Evolutionary conservation across 2,329 filamentous ascomycete genomes (phyloP).

Genomic region (Colletotrichum sp.): DNA sequence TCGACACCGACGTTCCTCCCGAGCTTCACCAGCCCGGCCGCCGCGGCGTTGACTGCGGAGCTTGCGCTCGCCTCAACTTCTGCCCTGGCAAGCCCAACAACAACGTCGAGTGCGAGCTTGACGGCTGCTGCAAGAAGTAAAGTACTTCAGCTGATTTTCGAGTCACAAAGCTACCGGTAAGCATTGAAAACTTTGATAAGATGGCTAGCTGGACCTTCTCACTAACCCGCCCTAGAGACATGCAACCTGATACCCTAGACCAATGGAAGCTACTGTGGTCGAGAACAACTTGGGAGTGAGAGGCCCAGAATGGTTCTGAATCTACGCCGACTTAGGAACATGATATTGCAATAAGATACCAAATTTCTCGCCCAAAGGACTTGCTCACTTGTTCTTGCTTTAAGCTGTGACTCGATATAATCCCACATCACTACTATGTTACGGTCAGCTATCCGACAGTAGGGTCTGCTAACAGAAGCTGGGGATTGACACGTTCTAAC

Average conservation of each 20-base stretch:
- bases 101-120: slow-evolving; percentile 11
- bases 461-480: too few species aligned
- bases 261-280: neutral
- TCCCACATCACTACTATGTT: neutral
- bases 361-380: neutral
- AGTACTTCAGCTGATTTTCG: neutral
- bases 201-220: neutral
- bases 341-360: neutral
- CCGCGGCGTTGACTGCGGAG: slow-evolving; percentile 4
- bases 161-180: neutral
- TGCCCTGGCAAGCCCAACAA: slow-evolving; percentile 11
- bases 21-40: slow-evolving; percentile 9
- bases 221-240: neutral
- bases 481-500: too few species aligned
- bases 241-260: neutral
- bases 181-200: too few species aligned
- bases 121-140: slow-evolving; percentile 7
- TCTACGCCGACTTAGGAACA: neutral
- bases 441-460: too few species aligned
- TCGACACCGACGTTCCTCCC: neutral
- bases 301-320: neutral
- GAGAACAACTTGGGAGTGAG: neutral
- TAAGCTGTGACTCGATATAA: neutral
- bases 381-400: too few species aligned
- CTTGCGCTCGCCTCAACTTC: slow-evolving; percentile 5